A percentile compares a stretch with the other conserved stretches of the same genome.
phyloP scores from a whole-genome alignment of 495 filamentous ascomycete genomes.

The Lindgomyces ingoldianus region DNA sequence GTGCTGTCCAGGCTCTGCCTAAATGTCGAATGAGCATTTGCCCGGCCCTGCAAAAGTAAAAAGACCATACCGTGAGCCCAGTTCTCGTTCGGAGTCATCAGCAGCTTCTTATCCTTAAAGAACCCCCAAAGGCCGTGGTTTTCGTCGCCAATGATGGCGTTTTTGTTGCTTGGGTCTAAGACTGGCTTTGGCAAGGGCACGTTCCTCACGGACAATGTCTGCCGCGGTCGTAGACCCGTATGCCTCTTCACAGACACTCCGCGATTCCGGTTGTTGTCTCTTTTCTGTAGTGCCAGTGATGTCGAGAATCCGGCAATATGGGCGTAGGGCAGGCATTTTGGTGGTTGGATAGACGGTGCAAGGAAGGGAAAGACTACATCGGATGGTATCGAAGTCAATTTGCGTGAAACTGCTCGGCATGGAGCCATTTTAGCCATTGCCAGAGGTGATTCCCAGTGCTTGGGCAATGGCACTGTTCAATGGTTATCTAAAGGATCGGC shows the following conservation, averaged over 20 bases:
- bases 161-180: too few relatives aligned
- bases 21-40: slow-evolving; percentile 11
- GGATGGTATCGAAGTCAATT: slow-evolving; percentile 1
- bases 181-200: slow-evolving; percentile 70
- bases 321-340: neutral
- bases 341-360: slow-evolving; percentile 14
- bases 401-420: slow-evolving; percentile 1
- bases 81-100: slow-evolving; percentile 69
- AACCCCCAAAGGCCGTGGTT: slow-evolving; percentile 94
- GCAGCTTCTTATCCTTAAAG: slow-evolving; percentile 66
- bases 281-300: slow-evolving; percentile 34
- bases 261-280: slow-evolving; percentile 67
- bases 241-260: slow-evolving; percentile 78
- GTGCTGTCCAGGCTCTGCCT: slow-evolving; percentile 82
- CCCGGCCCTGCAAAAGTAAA: neutral
- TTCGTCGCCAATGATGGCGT: too few relatives aligned
- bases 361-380: slow-evolving; percentile 29
- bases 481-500: neutral
- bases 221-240: slow-evolving; percentile 64
- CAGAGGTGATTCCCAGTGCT: neutral
- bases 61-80: slow-evolving; percentile 58
- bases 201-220: slow-evolving; percentile 67
- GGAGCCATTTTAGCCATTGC: slow-evolving; percentile 27
- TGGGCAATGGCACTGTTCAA: neutral
- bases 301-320: slow-evolving; percentile 44